Base-by-base conservation (phyloP, 352 stramenopile genomes). In the Phytopythium boreale region DNA sequence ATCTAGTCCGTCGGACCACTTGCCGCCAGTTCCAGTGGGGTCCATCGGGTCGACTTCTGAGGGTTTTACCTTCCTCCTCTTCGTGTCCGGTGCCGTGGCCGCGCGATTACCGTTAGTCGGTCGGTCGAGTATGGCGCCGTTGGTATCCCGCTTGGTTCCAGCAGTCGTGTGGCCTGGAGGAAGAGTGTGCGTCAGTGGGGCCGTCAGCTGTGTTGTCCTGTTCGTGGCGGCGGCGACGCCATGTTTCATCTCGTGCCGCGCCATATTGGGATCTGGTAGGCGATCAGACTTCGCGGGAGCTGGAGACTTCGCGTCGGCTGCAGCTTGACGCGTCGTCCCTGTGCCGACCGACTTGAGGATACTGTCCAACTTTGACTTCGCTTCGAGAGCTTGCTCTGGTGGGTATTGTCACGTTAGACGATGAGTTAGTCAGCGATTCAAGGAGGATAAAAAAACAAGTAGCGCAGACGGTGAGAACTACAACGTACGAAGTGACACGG, bases 361-460 rank as follows among this genome's bases (percentile, higher is more conserved):
- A 2, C 57, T 71, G 43, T 90, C 81, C 17, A 90, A 69, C 57
- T 76, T 85, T 2, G 81, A 83, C 68, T 84, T 90, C n/a, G 79
- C 75, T 20, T 80, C 70, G 41, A 86, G 56, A 15, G 81, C 79
- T 77, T 88, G 64, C 20, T 70, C 79, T 88, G 55, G 43, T 53
- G 19, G 10, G 5, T 41, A n/a, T 11, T 24, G 0, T 14, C 4
- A 19, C 4, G 26, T 29, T 52, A 39, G 17, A 19, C n/a, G n/a
- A 19, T 50, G 0, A 57, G 17, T 49, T 19, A 31, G 34, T 39
- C 34, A 14, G 10, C 10, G 34, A 14, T 2, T 39, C 5, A 1
- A 14, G 10, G 34, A 10, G 34, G 7, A 39, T 3, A 29, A 10
- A 15, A 29, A 34, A 37, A 2, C 61, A n/a, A 11, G 41, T 34